Percentiles rank a stretch among this genome's conserved stretches.
These are phyloP conservation scores for Penicillium hordei DNA, from an alignment of 2,329 filamentous ascomycete species.

Conservation along the genomic window DNA sequence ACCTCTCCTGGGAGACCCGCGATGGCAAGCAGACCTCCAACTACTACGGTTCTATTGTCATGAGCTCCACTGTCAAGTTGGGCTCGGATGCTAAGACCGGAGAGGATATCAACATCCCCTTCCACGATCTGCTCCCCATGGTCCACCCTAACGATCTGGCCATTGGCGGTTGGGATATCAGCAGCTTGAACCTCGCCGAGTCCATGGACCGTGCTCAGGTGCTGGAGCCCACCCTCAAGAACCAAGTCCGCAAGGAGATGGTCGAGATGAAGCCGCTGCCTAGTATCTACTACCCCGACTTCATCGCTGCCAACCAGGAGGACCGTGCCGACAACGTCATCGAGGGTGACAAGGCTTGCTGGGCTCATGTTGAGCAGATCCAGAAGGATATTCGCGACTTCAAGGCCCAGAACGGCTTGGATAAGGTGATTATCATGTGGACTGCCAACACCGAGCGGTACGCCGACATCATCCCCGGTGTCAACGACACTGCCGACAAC, in stretches of 20 bases:
- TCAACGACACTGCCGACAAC: conserved; percentile 97
- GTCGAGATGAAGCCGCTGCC: conserved; percentile 81
- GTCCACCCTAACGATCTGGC: conserved; percentile 94
- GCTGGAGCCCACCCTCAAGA: conserved; percentile 91
- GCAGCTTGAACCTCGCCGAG: conserved; percentile 78
- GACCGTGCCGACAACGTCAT: conserved; percentile 91
- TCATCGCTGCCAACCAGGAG: conserved; percentile 98
- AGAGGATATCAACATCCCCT: conserved; percentile 92
- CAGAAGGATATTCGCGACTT: conserved; percentile 92
- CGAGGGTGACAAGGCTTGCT: conserved; percentile 77
- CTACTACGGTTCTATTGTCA: conserved; percentile 97
- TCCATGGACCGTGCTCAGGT: conserved; percentile 96
- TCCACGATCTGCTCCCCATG: conserved; percentile 93
- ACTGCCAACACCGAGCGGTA: conserved; percentile 99
- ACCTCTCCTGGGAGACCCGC: conserved; percentile 87
- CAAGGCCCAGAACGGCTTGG: conserved; percentile 78
- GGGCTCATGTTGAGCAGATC: conserved; percentile 87
- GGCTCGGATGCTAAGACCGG: conserved; percentile 80
- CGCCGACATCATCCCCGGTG: conserved; percentile 78
- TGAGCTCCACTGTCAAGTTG: conserved; percentile 96
- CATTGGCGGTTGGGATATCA: conserved; percentile 97
- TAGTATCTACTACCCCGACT: conserved; percentile 98
- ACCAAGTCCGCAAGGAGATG: conserved; percentile 90
- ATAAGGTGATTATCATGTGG: conserved; percentile 98
- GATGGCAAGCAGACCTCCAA: conserved; percentile 83